Base-by-base conservation (phyloP, 257 asterid species). In the Coffea eugenioides region DNA sequence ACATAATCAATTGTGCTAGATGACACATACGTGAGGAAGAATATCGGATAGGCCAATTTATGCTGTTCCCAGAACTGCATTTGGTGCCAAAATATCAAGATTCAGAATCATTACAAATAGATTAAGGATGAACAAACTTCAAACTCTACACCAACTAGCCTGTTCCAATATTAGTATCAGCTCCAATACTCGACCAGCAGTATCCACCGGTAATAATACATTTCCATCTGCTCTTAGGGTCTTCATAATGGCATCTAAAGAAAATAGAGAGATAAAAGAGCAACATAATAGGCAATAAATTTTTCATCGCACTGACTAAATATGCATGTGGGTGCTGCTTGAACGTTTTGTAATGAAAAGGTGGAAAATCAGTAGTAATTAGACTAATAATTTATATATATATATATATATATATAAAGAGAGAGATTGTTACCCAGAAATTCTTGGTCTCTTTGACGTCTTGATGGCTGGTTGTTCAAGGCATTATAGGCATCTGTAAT, bases 141-240 rank as follows among this genome's bases (percentile, higher is more conserved):
- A 39, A 56, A 34, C 64, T 43, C 20, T 45, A 77, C 23, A 73
- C 80, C 57, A 77, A 83, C 87, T 83, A 68, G 87, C 99, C 93
- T 95, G 98, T 79, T 96, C 98, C 83, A 96, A 87, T 80, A 94
- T 86, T 82, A 96, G 86, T 85, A 94, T 78, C 68, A 96, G 88
- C 94, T 96, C 99, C 87, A 96, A 83, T 80, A 94, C 97, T 83
- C 99, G 93, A 77, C 99, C 99, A 86, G 98, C 97, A 86, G 98
- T 88, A 84, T 96, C 98, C 78, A 96, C 97, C 27, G 99, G 99
- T 43, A 96, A 80, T 81, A 96, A 87, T 83, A 96, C 89, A 77
- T 94, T 96, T 83, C 98, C 99, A 81, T 88, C 94, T 59, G 85
- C 85, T 82, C 93, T 89, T 77, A 94, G 79, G 71, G 97, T 86